A percentile compares a stretch with the other conserved stretches of the same genome.
These are phyloP conservation scores for Marsdenia floribunda DNA, from an alignment of 257 asterid species.

Conservation along the genomic window DNA sequence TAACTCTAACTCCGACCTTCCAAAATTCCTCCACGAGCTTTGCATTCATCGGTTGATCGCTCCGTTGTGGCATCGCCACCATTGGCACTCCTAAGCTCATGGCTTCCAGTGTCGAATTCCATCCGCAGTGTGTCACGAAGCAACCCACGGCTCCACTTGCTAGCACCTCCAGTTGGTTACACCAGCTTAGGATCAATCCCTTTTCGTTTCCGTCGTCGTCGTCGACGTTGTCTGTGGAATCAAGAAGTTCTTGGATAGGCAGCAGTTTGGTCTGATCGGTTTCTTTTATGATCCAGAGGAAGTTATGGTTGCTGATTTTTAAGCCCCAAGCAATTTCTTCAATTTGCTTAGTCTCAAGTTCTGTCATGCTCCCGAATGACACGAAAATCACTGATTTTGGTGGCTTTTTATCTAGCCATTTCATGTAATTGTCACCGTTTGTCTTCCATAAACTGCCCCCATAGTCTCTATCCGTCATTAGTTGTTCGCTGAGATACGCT, in stretches of 20 bases:
- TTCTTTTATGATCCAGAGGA: slow-evolving; percentile 17
- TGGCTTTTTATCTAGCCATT: slow-evolving; percentile 12
- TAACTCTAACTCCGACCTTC: slow-evolving; percentile 12
- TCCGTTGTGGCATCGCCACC: slow-evolving; percentile 14
- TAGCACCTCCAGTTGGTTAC: slow-evolving; percentile 10
- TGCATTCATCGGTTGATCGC: slow-evolving; percentile 17
- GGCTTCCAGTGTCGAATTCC: slow-evolving; percentile 17
- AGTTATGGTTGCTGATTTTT: not conserved
- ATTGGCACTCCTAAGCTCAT: slow-evolving; percentile 13
- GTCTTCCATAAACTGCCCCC: slow-evolving; percentile 8
- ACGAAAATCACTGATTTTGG: slow-evolving; percentile 14
- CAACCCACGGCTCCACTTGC: slow-evolving; percentile 9
- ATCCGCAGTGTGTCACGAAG: slow-evolving; percentile 15
- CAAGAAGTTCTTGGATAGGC: not conserved
- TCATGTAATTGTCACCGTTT: slow-evolving; percentile 2
- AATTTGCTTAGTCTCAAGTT: slow-evolving; percentile 8
- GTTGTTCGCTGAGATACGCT: not conserved
- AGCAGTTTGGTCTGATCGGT: slow-evolving; percentile 13
- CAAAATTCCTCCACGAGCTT: slow-evolving; percentile 17
- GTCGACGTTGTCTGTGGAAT: not conserved
- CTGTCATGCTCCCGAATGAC: slow-evolving; percentile 19
- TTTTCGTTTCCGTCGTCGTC: not conserved
- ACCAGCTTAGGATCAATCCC: slow-evolving; percentile 11
- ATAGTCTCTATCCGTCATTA: slow-evolving; percentile 5
- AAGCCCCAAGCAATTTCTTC: slow-evolving; percentile 21